A percentile compares a stretch with the other conserved stretches of the same genome.
These are phyloP conservation scores for Beauveria sp. DNA, from an alignment of 2,329 filamentous ascomycete species.

Conservation along the genomic window DNA sequence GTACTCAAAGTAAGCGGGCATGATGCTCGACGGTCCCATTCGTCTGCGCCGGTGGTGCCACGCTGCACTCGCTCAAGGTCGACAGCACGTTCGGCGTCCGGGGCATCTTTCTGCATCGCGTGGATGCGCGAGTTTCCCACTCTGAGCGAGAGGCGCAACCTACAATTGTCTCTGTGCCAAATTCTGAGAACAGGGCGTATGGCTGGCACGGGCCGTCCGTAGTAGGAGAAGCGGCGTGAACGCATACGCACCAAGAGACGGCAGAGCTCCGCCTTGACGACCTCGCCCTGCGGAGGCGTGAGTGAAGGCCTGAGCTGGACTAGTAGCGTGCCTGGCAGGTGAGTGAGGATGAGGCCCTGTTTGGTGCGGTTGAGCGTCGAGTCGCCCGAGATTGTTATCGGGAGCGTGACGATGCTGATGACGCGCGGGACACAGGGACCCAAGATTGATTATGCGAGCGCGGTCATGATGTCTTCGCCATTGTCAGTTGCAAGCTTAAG, in stretches of 20 bases:
- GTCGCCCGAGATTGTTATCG: background rate
- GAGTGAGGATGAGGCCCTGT: background rate
- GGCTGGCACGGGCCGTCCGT: background rate
- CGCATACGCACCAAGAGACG: background rate
- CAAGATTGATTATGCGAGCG: background rate
- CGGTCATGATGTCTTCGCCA: background rate
- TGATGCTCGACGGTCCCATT: background rate
- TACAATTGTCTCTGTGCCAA: background rate
- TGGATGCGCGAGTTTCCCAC: background rate
- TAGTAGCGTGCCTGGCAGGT: background rate
- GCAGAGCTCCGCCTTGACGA: background rate
- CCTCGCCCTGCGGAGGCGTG: background rate
- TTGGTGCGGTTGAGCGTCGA: background rate
- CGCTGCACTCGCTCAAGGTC: background rate
- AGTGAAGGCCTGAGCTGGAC: background rate
- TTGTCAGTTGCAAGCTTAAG: background rate
- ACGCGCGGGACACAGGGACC: background rate
- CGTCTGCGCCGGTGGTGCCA: background rate
- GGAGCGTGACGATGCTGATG: background rate
- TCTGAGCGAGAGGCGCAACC: background rate
- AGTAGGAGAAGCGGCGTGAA: background rate
- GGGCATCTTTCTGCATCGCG: background rate
- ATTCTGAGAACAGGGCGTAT: background rate
- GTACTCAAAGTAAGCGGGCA: conserved; percentile 5
- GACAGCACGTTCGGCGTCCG: background rate